Evolutionary conservation across 83 land plant genomes (phyloP), one percentile per base, ranked within the genome.

Genomic region (Picea mariana): DNA sequence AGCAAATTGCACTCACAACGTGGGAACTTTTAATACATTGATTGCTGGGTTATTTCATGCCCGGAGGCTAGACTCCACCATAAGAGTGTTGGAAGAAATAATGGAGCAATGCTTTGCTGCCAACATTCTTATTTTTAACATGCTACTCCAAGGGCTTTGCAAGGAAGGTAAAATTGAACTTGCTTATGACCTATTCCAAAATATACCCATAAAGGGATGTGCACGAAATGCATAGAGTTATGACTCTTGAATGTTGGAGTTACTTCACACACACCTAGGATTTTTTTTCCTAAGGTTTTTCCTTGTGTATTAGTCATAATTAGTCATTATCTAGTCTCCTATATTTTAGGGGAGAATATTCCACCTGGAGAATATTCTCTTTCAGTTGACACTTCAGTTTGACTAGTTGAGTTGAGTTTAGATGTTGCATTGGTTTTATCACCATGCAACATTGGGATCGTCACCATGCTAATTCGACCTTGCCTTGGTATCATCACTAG

Each of bases 181-280:
- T 49, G 92, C 94, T 23, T 77, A 64, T 77, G 60, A 85, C 17
- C 73, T 84, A 20, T 86, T 90, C 67, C 12, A 83, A 23, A 83
- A 77, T 60, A 83, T 92, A 20, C 20, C 83, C n/a, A 31, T 67
- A 24, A 92, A 86, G 13, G 90, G 92, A 0, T 85, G 83, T 81
- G 83, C 82, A 40, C 94, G 92, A 3, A 88, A 90, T 82, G 52
- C 66, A 21, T 90, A 84, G 76, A 88, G 85, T 79, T 92, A 85
- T 64, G 87, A 88, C 62, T 84, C 78, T 4, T 27, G 89, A 27
- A 80, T 85, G 3, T 68, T n/a, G n/a, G n/a, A n/a, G n/a, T n/a
- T n/a, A n/a, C n/a, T n/a, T n/a, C n/a, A n/a, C n/a, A n/a, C n/a
- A n/a, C n/a, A n/a, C n/a, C n/a, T n/a, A n/a, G n/a, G n/a, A n/a